phyloP scores from a whole-genome alignment of 2,329 filamentous ascomycete species.

The Talaromyces piceae region DNA sequence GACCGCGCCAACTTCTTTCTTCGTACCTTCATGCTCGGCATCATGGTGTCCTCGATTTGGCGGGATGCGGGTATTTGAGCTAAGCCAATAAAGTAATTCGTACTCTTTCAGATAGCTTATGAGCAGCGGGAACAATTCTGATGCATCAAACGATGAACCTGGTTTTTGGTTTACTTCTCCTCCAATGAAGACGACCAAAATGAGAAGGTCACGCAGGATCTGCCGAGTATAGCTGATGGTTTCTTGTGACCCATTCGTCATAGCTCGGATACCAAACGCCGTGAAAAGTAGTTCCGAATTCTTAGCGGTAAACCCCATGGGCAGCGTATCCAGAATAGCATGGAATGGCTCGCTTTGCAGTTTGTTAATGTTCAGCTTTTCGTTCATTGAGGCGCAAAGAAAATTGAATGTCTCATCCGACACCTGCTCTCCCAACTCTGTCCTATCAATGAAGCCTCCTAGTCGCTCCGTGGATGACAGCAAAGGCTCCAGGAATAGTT shows the following conservation, averaged over 20 bases:
- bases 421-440: constrained; percentile 69
- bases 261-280: constrained; percentile 66
- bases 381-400: constrained; percentile 62
- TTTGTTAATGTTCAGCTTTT: constrained; percentile 48
- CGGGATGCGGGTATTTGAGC: constrained; percentile 35
- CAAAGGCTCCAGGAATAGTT: constrained; percentile 67
- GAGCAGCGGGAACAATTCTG: constrained; percentile 54
- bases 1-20: constrained; percentile 18
- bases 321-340: constrained; percentile 43
- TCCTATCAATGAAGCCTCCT: constrained; percentile 68
- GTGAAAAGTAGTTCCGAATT: constrained; percentile 46
- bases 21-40: constrained; percentile 20
- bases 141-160: constrained; percentile 58
- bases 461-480: constrained; percentile 67
- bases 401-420: constrained; percentile 72
- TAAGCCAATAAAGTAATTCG: constrained; percentile 61
- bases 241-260: constrained; percentile 73
- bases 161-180: constrained; percentile 70
- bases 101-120: constrained; percentile 64
- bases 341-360: constrained; percentile 47
- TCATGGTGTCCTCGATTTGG: constrained; percentile 18
- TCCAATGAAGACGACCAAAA: constrained; percentile 80
- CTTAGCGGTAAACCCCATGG: constrained; percentile 32
- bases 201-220: constrained; percentile 71
- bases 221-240: constrained; percentile 64